These are phyloP conservation scores for Cenchrus purpureus DNA, from an alignment of 176 grass and related monocot species.

Conservation along the genomic window DNA sequence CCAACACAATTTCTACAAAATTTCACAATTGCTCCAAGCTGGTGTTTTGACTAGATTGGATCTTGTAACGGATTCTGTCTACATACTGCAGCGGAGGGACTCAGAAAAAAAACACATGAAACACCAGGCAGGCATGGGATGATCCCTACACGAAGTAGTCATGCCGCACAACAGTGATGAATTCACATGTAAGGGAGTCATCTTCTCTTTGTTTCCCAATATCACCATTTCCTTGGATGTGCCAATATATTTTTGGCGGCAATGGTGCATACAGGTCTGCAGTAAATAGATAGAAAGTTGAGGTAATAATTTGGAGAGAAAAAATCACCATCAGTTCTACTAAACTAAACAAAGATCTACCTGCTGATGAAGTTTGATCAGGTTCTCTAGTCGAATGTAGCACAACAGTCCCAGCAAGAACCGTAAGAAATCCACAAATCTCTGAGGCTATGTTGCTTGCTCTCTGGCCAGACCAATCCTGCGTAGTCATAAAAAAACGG, in stretches of 20 bases:
- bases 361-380: conserved; percentile 68
- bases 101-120: conserved; percentile 1
- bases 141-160: conserved; percentile 83
- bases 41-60: conserved; percentile 18
- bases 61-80: not conserved
- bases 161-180: conserved; percentile 71
- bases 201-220: conserved; percentile 66
- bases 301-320: conserved; percentile 12
- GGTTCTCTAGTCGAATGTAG: conserved; percentile 89
- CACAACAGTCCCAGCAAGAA: conserved; percentile 85
- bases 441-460: conserved; percentile 86
- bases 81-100: not conserved
- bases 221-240: conserved; percentile 87
- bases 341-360: conserved; percentile 44
- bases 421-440: conserved; percentile 90
- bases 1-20: conserved; percentile 43
- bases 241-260: conserved; percentile 94
- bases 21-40: not conserved
- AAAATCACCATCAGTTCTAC: not conserved
- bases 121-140: not conserved
- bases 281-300: conserved; percentile 6
- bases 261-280: conserved; percentile 83
- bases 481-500: conserved; percentile 22
- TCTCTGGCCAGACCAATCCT: conserved; percentile 99
- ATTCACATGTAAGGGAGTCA: conserved; percentile 70